Evolutionary conservation across 192 early-diverging fungal genomes (phyloP), one percentile per base, ranked within the genome.

Genomic region (Coemansia sp.): DNA sequence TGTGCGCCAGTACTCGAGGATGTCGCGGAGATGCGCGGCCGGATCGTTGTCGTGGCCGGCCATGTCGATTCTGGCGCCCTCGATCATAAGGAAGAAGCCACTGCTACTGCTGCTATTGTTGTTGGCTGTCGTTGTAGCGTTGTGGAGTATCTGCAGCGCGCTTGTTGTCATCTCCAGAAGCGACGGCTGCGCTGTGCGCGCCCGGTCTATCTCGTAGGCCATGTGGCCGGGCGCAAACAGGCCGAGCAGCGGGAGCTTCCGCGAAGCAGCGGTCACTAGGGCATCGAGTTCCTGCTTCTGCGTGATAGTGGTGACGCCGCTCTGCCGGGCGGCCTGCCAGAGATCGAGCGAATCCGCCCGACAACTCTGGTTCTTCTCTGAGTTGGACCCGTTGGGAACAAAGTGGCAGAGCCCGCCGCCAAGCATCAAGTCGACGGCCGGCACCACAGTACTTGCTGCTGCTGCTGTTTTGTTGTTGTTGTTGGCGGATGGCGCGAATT

Each of bases 11-110:
- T 85, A 89, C 57, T 83, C 86, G 11, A 85, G 59, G 39, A 89
- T 86, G 15, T 89, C 87, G 61, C 74, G 86, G 6, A 89, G 40
- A 64, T 89, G 87, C 16, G 82, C 64, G 39, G 85, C 87, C 0
- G 86, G 79, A 50, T 89, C 87, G 64, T 89, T 89, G 21, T 81
- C 84, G 47, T 88, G 87, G 0, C 71, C 85, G 2, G 86, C 86
- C 78, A 84, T 82, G 56, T 87, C 87, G 48, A 89, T 89, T 4
- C 87, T 77, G 49, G 85, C 84, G 4, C 87, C 86, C 72, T 89
- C 87, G 59, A 89, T 79, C 87, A 88, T 86, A 4, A 88, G 6
- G 19, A 88, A 86, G 67, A 88, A 88, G 0, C 86, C 87, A 19
- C 23, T 4, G 64, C 67, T 4, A 64, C 67, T 4, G 57, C 67